Base-by-base conservation (phyloP, 129 eudicot species). In the Chrysanthemum seticuspe region DNA sequence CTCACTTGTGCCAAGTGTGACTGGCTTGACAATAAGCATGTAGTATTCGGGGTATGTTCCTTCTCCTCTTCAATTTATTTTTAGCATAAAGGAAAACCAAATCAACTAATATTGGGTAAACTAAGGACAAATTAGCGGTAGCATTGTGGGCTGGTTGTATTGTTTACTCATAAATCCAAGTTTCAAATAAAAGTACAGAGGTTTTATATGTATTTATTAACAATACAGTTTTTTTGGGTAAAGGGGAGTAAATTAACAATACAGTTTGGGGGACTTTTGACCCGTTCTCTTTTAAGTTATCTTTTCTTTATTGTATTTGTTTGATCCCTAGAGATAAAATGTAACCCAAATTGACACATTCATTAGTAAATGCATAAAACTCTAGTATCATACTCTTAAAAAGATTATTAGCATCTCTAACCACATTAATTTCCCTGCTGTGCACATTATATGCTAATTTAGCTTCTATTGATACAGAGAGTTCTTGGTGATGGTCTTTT, bases 1-100 rank as follows among this genome's bases (percentile, higher is more conserved):
- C 34, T 94, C 70, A 84, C 99, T 45, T 94, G 99, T 74, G 96
- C 99, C 45, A 94, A 94, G 79, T 94, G 97, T 57, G 97, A 94
- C 73, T 94, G 99, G 99, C 99, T 94, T 78, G 99, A 94, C 90
- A 88, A 94, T 72, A 94, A 94, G 80, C 99, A 94, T 66, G 99
- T 90, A 15, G 99, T 94, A 3, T 94, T 94, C 49, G 99, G 99
- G 99, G 99, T 94, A 94, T 52, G 86, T 18, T 75, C 51, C 47
- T 36, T 73, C 63, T 47, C 55, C 45, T 56, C 29, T 1, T 16
- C 31, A 59, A 7, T 49, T 61, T 3, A 15, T 29, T 25, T 14
- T 29, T 74, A 51, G 4, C 16, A 18, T n/a, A 13, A 19, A 76
- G 25, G 36, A 34, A 71, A 71, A 15, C 12, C 31, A 36, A 34